phyloP scores from a whole-genome alignment of 495 filamentous ascomycete species.

The Pseudevernia furfuracea region DNA sequence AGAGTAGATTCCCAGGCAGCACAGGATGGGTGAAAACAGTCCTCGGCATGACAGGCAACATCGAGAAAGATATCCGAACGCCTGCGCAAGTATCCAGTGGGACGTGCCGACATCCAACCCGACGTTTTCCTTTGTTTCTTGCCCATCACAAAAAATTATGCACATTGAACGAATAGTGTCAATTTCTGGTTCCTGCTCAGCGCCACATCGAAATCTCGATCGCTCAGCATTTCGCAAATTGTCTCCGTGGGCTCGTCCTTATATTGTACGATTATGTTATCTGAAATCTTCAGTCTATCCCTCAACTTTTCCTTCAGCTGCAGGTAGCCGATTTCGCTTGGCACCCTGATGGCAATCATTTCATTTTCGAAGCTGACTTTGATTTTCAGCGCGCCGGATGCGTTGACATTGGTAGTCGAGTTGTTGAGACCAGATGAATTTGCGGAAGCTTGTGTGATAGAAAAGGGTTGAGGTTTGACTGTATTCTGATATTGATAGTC shows the following conservation, averaged over 20 bases:
- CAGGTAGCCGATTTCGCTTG: slow-evolving; percentile 65
- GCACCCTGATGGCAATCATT: slow-evolving; percentile 82
- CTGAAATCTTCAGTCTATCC: slow-evolving; percentile 67
- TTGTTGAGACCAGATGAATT: slow-evolving; percentile 30
- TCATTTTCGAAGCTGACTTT: slow-evolving; percentile 91
- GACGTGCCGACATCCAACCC: neutral
- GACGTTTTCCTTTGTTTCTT: neutral
- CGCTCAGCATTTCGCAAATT: slow-evolving; percentile 62
- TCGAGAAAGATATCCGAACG: neutral
- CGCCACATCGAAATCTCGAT: slow-evolving; percentile 74
- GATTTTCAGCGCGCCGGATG: slow-evolving; percentile 62
- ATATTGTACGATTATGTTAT: slow-evolving; percentile 71
- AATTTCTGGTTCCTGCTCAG: slow-evolving; percentile 79
- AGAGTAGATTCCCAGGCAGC: neutral
- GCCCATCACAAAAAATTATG: slow-evolving; percentile 27
- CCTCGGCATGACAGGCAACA: neutral
- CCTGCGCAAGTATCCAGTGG: slow-evolving; percentile 3
- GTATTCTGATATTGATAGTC: slow-evolving; percentile 32
- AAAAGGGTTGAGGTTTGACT: slow-evolving; percentile 66
- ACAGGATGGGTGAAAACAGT: neutral
- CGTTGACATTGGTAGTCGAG: slow-evolving; percentile 33
- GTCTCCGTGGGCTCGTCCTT: slow-evolving; percentile 70
- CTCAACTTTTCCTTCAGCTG: slow-evolving; percentile 74
- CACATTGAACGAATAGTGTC: slow-evolving; percentile 64
- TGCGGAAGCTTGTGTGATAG: slow-evolving; percentile 60